These are phyloP conservation scores for Kondoa subrosea DNA, from an alignment of 768 basidiomycete genomes.

Conservation along the genomic window DNA sequence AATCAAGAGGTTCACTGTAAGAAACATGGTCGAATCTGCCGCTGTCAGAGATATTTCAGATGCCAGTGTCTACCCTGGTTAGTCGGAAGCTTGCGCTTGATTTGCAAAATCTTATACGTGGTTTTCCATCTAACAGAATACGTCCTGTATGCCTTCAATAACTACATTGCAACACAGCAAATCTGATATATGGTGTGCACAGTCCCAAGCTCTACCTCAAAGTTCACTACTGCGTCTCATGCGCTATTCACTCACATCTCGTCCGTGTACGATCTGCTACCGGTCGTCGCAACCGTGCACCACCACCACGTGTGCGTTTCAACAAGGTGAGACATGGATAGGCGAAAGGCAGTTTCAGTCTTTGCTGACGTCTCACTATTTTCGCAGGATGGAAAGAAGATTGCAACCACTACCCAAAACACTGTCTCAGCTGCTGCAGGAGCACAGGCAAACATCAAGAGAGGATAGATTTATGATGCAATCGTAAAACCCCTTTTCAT, in stretches of 20 bases:
- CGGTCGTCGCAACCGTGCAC: constrained; percentile 91
- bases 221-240: constrained; percentile 74
- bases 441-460: not conserved
- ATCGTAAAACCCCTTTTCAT: too few species aligned
- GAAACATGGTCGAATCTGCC: constrained; percentile 98
- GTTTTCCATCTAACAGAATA: constrained; percentile 12
- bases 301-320: constrained; percentile 88
- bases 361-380: not conserved
- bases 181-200: not conserved
- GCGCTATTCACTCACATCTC: constrained; percentile 98
- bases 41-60: constrained; percentile 95
- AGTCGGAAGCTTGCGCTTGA: too few species aligned
- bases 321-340: constrained; percentile 42
- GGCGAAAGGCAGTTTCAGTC: too few species aligned
- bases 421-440: not conserved
- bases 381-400: constrained; percentile 29
- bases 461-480: not conserved
- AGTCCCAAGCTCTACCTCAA: constrained; percentile 22
- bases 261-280: constrained; percentile 94
- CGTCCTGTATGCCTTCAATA: constrained; percentile 9
- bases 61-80: constrained; percentile 79
- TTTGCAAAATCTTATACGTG: constrained; percentile 1
- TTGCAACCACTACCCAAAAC: constrained; percentile 10
- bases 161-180: not conserved
- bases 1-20: constrained; percentile 62